Evolutionary conservation across 2,329 filamentous ascomycete species (phyloP), one percentile per base, ranked within the genome.

Genomic region (Talaromyces pinophilus): DNA sequence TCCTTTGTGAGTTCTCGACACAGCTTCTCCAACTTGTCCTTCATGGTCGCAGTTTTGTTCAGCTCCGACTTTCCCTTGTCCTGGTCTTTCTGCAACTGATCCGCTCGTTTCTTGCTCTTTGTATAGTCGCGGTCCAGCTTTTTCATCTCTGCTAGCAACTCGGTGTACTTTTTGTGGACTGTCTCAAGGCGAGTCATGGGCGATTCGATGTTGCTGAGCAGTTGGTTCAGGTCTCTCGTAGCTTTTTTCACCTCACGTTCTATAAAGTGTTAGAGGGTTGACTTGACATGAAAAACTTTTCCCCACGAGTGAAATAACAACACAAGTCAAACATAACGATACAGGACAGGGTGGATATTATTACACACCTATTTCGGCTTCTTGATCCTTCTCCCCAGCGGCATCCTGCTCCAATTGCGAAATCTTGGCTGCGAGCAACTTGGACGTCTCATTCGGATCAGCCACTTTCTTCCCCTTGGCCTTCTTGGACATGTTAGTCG

Each of bases 11-110:
- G 85, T 78, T 99, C 95, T 65, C 95, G 86, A 73, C 93, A 97
- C 38, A 99, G 84, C 77, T 98, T 99, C 80, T 99, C 95, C 55
- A 99, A 83, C 80, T 98, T 98, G 78, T 98, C 93, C 78, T 96
- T 97, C 76, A 98, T 87, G 1, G 90, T 91, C 22, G 91, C 89
- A 25, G 93, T 94, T 81, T 97, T 97, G 80, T 88, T 94, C 65
- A 97, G 84, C 77, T 99, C 95, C 57, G 90, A 91, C 72, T 93
- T 88, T 66, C 91, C 90, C 71, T 92, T 89, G 76, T 99, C 95
- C 78, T 96, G 96, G 74, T 99, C 95, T 78, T 98, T 99, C 79
- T 99, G 95, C 64, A 99, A 80, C 74, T 92, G 90, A 77, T 99
- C 95, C 30, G 92, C 92, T 28, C 93, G 90, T 79, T 97, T 96